Evolutionary conservation across 179 eudicot species (phyloP), one percentile per base, ranked within the genome.

Genomic region (Drosera spatulata): DNA sequence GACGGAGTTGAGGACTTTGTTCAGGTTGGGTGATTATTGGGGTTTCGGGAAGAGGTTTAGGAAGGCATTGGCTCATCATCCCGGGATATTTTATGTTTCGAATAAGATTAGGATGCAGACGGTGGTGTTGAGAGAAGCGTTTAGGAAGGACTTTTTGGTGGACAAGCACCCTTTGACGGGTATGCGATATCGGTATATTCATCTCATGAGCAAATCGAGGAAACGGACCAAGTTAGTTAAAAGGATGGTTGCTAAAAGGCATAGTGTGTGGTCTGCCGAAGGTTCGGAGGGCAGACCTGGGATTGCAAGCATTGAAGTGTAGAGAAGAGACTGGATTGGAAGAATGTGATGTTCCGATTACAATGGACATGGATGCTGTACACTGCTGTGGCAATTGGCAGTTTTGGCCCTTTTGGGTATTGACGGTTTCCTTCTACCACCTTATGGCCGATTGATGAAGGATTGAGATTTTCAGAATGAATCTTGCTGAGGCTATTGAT

Each of bases 41-140:
- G 96, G 96, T n/a, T 83, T 86, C 41, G 86, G 81, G 58, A 4
- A 38, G 62, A 78, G 95, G 74, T 76, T 86, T 63, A 86, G 73
- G 78, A 80, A 83, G 75, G 90, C 94, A 22, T 46, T 83, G 75
- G 72, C 72, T 58, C 90, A 80, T 66, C 76, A 79, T 69, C 95
- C 91, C 0, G 96, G 95, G 60, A 80, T 88, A 2, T 86, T 88
- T 65, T 84, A 85, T 60, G 61, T 76, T 43, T 88, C 96, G 0
- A 86, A 86, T 68, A 83, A 88, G 75, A 74, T 78, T 10, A 81
- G 81, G 71, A 88, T 84, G 1, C 94, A 88, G 77, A 88, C 96
- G 4, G 81, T 88, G 59, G 86, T 88, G 61, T 78, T 85, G 10
- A 78, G 87, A 73, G 94, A 88, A 75, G 88, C 79, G 1, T 86